Evolutionary conservation across 306 rosid species (phyloP).

Genomic region (Acacia confusa): DNA sequence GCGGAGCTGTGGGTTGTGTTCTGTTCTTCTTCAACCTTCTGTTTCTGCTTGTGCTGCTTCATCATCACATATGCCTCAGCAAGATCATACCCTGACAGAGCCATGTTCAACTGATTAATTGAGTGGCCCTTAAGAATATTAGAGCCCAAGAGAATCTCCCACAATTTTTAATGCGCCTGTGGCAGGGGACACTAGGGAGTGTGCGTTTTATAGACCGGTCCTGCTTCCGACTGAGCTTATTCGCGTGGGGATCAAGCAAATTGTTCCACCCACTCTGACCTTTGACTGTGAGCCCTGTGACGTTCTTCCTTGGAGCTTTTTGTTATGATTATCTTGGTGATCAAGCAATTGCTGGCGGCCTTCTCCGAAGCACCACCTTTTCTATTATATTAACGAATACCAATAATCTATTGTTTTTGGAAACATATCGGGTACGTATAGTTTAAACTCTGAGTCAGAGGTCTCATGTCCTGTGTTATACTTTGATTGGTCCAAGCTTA

Average conservation of each 20-base stretch:
- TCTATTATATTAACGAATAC: not conserved
- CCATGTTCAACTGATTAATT: not conserved
- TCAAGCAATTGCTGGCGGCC: constrained; percentile 14
- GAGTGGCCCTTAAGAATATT: not conserved
- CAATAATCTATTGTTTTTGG: too few relatives aligned
- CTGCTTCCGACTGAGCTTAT: not conserved
- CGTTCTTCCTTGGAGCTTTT: not conserved
- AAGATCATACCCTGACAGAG: not conserved
- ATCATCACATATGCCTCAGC: constrained; percentile 5
- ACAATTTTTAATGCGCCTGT: too few relatives aligned
- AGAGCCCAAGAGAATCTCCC: not conserved
- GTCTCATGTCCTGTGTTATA: not conserved
- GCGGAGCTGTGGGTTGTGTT: not conserved
- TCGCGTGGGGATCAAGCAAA: constrained; percentile 4
- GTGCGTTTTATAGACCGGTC: not conserved
- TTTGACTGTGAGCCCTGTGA: not conserved
- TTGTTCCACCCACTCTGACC: not conserved
- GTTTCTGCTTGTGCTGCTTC: not conserved
- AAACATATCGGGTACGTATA: too few relatives aligned
- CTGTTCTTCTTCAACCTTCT: not conserved
- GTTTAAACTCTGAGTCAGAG: not conserved
- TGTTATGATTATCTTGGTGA: constrained; percentile 17
- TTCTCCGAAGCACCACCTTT: not conserved
- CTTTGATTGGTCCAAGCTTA: not conserved
- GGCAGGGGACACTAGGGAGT: not conserved